Evolutionary conservation across 768 basidiomycete genomes (phyloP).

Genomic region (Trametopsis cervina): DNA sequence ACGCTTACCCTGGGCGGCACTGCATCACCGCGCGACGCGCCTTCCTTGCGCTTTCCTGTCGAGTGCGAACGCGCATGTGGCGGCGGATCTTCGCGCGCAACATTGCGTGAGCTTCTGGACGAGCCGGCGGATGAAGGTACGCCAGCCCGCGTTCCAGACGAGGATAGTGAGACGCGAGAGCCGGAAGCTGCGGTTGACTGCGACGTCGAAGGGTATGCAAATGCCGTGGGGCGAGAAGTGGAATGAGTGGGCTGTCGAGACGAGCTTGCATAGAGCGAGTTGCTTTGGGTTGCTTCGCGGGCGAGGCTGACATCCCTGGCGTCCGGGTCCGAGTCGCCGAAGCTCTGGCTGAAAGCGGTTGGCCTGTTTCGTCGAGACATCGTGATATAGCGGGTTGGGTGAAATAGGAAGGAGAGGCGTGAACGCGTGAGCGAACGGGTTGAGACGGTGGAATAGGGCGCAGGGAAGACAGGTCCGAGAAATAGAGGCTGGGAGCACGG

Average conservation of each 20-base stretch:
- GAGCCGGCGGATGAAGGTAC: background rate
- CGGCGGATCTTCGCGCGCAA: background rate
- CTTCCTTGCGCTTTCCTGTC: background rate
- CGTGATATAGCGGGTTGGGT: background rate
- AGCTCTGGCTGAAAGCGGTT: slow-evolving; percentile 50
- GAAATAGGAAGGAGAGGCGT: too few species aligned
- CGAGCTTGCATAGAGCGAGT: slow-evolving; percentile 2
- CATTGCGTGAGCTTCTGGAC: background rate
- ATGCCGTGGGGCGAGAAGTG: background rate
- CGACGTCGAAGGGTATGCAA: background rate
- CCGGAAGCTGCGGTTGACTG: background rate
- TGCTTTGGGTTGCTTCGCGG: background rate
- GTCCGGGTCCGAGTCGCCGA: slow-evolving; percentile 32
- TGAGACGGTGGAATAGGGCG: background rate
- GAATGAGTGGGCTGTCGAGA: background rate
- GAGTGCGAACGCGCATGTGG: background rate
- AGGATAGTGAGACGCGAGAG: too few species aligned
- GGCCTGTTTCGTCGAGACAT: slow-evolving; percentile 25
- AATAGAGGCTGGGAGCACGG: background rate
- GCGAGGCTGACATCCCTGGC: background rate
- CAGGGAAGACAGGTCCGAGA: background rate
- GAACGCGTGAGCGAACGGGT: too few species aligned
- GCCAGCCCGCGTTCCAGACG: background rate
- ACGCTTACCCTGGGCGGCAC: too few species aligned
- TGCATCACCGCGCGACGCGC: too few species aligned